These are phyloP conservation scores for Crithidia mellificae DNA, from an alignment of 208 protist species.

Conservation along the genomic window DNA sequence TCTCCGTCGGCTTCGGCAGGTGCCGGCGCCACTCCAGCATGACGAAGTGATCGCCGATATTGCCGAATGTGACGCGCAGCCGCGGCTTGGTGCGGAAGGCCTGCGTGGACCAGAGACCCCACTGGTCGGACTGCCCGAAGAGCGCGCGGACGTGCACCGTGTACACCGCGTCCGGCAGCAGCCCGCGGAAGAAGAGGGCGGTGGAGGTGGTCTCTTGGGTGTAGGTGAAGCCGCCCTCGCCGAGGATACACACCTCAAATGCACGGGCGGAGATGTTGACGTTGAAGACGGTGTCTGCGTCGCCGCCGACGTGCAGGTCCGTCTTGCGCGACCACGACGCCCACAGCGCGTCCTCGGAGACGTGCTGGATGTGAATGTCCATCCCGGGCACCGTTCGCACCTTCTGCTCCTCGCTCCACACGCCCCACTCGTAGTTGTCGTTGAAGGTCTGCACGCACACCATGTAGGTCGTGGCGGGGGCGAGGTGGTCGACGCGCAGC, in stretches of 20 bases:
- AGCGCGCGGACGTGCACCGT: conserved; percentile 77
- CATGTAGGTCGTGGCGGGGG: conserved; percentile 84
- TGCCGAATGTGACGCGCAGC: conserved; percentile 86
- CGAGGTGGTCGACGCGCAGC: conserved; percentile 65
- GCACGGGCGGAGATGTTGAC: conserved; percentile 70
- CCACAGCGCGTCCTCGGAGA: conserved; percentile 90
- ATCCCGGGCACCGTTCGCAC: conserved; percentile 87
- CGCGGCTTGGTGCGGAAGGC: conserved; percentile 83
- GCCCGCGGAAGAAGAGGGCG: conserved; percentile 84
- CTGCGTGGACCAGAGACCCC: conserved; percentile 85
- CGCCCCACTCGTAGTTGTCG: conserved; percentile 90
- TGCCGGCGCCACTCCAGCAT: conserved; percentile 90
- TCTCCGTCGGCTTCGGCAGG: conserved; percentile 48
- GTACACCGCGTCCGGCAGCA: conserved; percentile 88
- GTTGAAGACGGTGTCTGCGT: conserved; percentile 80
- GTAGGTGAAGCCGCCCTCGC: conserved; percentile 79
- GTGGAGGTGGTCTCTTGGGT: conserved; percentile 70
- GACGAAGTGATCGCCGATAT: conserved; percentile 92
- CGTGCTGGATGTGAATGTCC: conserved; percentile 81
- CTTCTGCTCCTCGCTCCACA: conserved; percentile 87
- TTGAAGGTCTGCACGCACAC: conserved; percentile 91
- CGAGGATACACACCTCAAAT: conserved; percentile 85
- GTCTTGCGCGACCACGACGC: conserved; percentile 79
- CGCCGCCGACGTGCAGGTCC: conserved; percentile 52
- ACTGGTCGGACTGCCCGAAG: conserved; percentile 74